Base-by-base conservation (phyloP, 352 stramenopile genomes). In the Phytophthora pseudosyringae region DNA sequence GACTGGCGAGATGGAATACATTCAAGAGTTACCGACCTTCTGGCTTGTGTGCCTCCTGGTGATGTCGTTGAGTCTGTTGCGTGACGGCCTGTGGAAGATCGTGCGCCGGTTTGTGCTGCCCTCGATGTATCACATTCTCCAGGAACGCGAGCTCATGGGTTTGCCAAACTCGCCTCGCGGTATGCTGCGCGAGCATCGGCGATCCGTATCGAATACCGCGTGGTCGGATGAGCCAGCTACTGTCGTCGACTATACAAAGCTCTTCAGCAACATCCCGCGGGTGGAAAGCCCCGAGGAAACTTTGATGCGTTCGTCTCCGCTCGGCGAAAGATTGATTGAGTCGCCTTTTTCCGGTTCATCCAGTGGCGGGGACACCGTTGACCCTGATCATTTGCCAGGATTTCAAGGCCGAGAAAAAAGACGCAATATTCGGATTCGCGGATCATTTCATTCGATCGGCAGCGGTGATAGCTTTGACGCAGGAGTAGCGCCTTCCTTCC, bases 51-150 rank as follows among this genome's bases (percentile, higher is more conserved):
- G 80, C 41, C 21, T 83, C 0, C 70, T 93, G 4, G 83, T 91
- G n/a, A 33, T 86, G 31, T 80, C 65, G 13, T 43, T 93, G 18
- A 90, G 74, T 39, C 51, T 93, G 28, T 47, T 93, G n/a, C 78
- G 85, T 31, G 85, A 93, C 44, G 38, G 73, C 31, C 65, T 93
- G 10, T 93, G 85, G 85, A 93, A 93, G 58, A 69, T 90, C 47
- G 45, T 93, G 36, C 82, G 82, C 13, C 85, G 85, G 5, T 64
- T 91, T 45, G 73, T 64, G 25, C 81, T 81, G 10, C 85, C 85
- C 4, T 89, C 82, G 11, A 82, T 83, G 38, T 91, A 93, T 43
- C 85, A 93, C 47, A 93, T 93, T 50, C 46, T 93, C 3, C 85
- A 93, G 46, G 85, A 93, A 46, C 85, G 85, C 1, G 85, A 93